Percentiles rank a stretch among this genome's conserved stretches.
Conservation (phyloP, 805 yeast species). For the Saccharomycopsis fermentans region DNA sequence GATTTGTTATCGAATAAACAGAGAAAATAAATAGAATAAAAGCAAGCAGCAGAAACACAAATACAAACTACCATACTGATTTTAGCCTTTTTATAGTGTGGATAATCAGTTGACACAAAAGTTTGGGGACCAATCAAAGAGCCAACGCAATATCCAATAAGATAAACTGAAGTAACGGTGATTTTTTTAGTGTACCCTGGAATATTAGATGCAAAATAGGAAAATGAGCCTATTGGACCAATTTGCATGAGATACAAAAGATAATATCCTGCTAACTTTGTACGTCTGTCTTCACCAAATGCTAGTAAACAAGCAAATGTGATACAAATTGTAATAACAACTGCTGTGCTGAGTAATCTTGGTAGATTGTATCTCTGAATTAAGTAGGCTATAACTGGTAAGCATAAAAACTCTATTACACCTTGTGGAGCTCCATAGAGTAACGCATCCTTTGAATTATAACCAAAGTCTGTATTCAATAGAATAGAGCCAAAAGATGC, state of each 20-base stretch:
- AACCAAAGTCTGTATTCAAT: slow-evolving; percentile 30
- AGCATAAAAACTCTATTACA: slow-evolving; percentile 31
- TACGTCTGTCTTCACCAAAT: slow-evolving; percentile 25
- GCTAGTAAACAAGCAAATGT: slow-evolving; percentile 34
- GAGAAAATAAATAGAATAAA: slow-evolving; percentile 24
- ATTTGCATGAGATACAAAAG: slow-evolving; percentile 29
- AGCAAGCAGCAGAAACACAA: slow-evolving; percentile 23
- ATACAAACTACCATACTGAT: slow-evolving; percentile 31
- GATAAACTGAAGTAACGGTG: slow-evolving; percentile 38
- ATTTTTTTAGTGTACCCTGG: slow-evolving; percentile 69
- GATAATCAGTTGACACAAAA: slow-evolving; percentile 37
- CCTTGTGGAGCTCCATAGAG: slow-evolving; percentile 39
- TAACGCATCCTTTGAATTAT: slow-evolving; percentile 30
- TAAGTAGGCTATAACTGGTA: slow-evolving; percentile 19
- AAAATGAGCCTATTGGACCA: slow-evolving; percentile 27
- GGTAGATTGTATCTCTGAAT: neutral
- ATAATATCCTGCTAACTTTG: slow-evolving; percentile 29
- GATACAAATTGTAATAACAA: slow-evolving; percentile 7
- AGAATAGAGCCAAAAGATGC: slow-evolving; percentile 35
- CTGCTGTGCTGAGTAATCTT: neutral
- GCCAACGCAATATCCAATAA: slow-evolving; percentile 60
- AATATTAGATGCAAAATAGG: slow-evolving; percentile 37
- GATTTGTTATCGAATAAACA: slow-evolving; percentile 30
- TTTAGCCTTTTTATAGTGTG: slow-evolving; percentile 33
- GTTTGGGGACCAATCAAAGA: slow-evolving; percentile 68